Evolutionary conservation across 495 filamentous ascomycete species (phyloP).

Genomic region (Stereocaulon alpinum): DNA sequence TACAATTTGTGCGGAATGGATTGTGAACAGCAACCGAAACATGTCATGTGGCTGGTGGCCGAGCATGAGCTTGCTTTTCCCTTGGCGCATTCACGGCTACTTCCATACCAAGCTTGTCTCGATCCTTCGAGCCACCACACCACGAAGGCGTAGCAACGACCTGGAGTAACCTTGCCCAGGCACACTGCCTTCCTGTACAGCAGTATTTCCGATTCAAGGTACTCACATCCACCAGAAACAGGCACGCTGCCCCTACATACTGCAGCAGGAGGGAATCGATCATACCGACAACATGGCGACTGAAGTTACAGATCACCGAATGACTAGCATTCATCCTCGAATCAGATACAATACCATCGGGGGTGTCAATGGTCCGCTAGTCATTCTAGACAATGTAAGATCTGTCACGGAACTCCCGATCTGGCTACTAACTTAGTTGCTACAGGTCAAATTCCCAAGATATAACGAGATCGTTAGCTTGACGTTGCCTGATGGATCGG

Average conservation of each 20-base stretch:
- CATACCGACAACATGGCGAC: conserved; percentile 40
- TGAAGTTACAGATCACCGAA: conserved; percentile 61
- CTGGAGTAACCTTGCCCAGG: neutral
- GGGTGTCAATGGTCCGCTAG: conserved; percentile 94
- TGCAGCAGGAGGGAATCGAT: neutral
- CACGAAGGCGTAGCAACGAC: neutral
- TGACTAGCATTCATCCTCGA: conserved; percentile 71
- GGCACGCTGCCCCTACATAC: neutral
- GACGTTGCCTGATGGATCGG: conserved; percentile 88
- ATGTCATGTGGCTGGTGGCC: no score
- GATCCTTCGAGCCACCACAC: neutral
- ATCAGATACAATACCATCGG: conserved; percentile 97
- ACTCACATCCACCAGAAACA: conserved; percentile 24
- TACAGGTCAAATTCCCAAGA: conserved; percentile 85
- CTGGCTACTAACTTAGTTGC: conserved; percentile 3
- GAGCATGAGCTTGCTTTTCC: no score
- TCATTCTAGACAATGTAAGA: conserved; percentile 85
- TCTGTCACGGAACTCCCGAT: neutral
- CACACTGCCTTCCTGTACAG: neutral
- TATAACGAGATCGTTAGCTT: conserved; percentile 98
- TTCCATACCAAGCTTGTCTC: neutral
- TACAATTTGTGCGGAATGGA: neutral
- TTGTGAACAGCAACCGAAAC: neutral
- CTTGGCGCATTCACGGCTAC: neutral
- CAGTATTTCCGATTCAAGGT: neutral